Evolutionary conservation across 495 filamentous ascomycete species (phyloP).

Genomic region (Neurospora sp.): DNA sequence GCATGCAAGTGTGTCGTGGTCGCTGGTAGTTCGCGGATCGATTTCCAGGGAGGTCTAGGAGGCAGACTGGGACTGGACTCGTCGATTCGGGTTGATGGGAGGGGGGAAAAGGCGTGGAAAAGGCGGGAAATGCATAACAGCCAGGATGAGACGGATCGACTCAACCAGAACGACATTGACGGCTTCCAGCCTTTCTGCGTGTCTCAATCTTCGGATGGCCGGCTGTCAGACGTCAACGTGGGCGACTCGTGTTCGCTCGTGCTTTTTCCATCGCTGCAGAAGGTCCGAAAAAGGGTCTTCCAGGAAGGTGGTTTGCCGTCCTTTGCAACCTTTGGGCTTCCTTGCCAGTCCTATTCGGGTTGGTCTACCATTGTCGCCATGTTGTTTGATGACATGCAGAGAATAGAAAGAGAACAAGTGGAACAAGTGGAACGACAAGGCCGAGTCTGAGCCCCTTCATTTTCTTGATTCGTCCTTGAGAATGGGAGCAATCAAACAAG

Average conservation of each 20-base stretch:
- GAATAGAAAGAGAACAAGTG: not conserved
- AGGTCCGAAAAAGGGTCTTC: not conserved
- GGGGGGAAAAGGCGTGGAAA: not conserved
- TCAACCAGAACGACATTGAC: not conserved
- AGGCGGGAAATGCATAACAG: not conserved
- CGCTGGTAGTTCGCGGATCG: not conserved
- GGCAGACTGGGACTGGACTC: not conserved
- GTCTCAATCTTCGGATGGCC: not conserved
- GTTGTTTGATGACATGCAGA: not conserved
- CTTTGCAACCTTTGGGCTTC: not conserved
- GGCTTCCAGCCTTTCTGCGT: not conserved
- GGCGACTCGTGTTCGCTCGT: slow-evolving; percentile 8
- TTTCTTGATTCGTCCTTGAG: not conserved
- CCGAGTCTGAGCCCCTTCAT: slow-evolving; percentile 2
- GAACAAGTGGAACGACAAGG: not conserved
- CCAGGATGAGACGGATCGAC: not conserved
- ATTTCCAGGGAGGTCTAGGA: not conserved
- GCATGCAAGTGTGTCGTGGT: slow-evolving; percentile 23
- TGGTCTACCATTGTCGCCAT: not conserved
- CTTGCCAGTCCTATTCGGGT: not conserved
- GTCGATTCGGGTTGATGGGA: not conserved
- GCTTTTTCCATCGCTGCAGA: not conserved
- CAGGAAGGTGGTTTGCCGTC: not conserved
- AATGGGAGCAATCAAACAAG: slow-evolving; percentile 2
- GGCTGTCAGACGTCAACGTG: slow-evolving; percentile 14